Evolutionary conservation across 768 basidiomycete species (phyloP), one percentile per base, ranked within the genome.

Genomic region (Suillus plorans): DNA sequence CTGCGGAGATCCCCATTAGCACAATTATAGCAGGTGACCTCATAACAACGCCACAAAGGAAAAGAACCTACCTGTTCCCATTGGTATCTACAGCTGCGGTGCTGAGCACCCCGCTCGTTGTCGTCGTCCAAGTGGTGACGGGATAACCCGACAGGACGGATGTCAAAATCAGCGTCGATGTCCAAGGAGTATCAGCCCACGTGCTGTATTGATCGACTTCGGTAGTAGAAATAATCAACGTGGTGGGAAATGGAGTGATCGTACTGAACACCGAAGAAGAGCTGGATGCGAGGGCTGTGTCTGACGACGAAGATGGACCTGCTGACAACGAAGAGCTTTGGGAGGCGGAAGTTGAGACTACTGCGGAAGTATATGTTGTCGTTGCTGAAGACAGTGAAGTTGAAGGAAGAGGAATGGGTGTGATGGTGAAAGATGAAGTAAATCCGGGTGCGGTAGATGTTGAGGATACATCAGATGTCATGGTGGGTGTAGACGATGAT

Each of bases 101-200:
- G 39, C 74, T 77, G 50, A 77, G 66, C 22, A 64, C 70, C 9
- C 56, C 41, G 28, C 66, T 73, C 12, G 73, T 66, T 16, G 72
- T 67, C 44, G 73, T 57, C 41, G 69, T 67, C 8, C 64, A 57
- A 8, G 74, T 70, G 16, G 59, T 56, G 5, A 69, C 68, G 22
- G 49, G 69, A 57, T 64, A 65, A 34, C 57, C 69, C n/a, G 12
- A 37, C 42, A 74, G 0, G 20, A 67, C 13, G 16, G 76, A 71
- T 2, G 64, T 71, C 55, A 70, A 36, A 5, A 67, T 70, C 39
- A 67, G 63, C 6, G 69, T 76, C 56, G 74, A 74, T 7, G 65
- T 47, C 4, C 65, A 49, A 13, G 64, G 66, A 3, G 52, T 58
- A 18, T 55, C 37, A 14, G 63, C 34, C 18, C 59, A 53, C 44